phyloP scores from a whole-genome alignment of 257 asterid species.

The Cynanchum wilfordii region DNA sequence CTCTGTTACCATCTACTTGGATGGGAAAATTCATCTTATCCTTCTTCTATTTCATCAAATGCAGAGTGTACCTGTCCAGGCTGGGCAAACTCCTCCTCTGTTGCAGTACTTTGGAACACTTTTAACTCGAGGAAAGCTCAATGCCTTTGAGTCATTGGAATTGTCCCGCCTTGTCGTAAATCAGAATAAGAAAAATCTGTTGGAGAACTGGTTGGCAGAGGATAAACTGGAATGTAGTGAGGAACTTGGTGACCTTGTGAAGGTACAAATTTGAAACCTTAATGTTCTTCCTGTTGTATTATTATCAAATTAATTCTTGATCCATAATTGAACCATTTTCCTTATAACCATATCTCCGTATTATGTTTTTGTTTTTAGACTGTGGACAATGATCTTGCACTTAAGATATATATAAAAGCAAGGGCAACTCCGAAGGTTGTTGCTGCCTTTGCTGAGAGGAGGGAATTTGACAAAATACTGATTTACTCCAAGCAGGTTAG shows the following conservation, averaged over 20 bases:
- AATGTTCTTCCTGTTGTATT: too few relatives aligned
- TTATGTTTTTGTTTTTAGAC: slow-evolving; percentile 45
- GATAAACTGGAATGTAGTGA: slow-evolving; percentile 98
- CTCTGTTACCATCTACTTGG: background rate
- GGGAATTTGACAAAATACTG: slow-evolving; percentile 95
- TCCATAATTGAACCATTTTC: slow-evolving; percentile 8
- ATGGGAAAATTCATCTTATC: background rate
- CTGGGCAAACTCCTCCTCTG: slow-evolving; percentile 98
- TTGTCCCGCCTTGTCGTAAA: slow-evolving; percentile 95
- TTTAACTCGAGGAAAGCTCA: slow-evolving; percentile 89
- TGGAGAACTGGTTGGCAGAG: slow-evolving; percentile 99
- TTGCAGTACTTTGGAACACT: slow-evolving; percentile 97
- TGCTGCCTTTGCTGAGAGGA: slow-evolving; percentile 99
- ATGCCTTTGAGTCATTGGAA: slow-evolving; percentile 95
- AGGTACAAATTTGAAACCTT: slow-evolving; percentile 38
- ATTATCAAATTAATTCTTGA: too few relatives aligned
- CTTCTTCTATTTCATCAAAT: slow-evolving; percentile 15
- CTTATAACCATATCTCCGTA: slow-evolving; percentile 3
- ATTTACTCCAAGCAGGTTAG: slow-evolving; percentile 96
- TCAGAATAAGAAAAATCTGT: slow-evolving; percentile 90
- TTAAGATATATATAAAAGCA: slow-evolving; percentile 94
- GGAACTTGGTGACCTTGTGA: slow-evolving; percentile 99
- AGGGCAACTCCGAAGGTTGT: slow-evolving; percentile 99
- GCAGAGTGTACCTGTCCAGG: slow-evolving; percentile 99
- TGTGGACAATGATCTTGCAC: slow-evolving; percentile 97